Evolutionary conservation across 169 alveolate genomes (phyloP), one percentile per base, ranked within the genome.

Genomic region (Eimeria zaria): DNA sequence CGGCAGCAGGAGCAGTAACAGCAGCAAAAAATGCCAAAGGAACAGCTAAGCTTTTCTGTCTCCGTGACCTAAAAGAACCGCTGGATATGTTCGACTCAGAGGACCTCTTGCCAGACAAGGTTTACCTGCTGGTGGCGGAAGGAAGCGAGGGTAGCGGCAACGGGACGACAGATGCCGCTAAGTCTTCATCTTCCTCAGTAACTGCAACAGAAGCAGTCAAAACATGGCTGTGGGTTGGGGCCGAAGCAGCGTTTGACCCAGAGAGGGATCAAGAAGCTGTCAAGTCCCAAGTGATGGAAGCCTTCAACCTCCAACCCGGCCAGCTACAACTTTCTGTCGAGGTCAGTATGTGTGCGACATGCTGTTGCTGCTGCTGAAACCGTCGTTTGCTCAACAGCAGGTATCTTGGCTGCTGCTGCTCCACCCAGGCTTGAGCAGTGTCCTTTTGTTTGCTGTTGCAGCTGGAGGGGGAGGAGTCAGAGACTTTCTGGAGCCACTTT

Each of bases 401-500:
- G 58, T 36, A 36, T 16, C 24, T 0, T 58, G 33, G 46, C 62
- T 85, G 93, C 62, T 85, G 93, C 81, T 2, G 81, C 80, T 36
- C 80, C 80, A 55, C 18, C 81, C 41, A 46, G 22, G 44, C 9
- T 24, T 20, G 33, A 20, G 30, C 81, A 85, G 60, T 30, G 55
- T 36, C 8, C 60, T 62, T 1, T 12, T n/a, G 48, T 58, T 20
- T 39, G 81, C 81, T 18, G 80, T 44, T 60, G 93, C 93, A 85
- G 93, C 93, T 36, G 46, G 93, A 85, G 64, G 93, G 93, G 51
- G 81, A 85, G 67, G 93, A 85, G 64, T 85, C 93, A 22, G 93
- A 85, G 80, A 58, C 81, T 39, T 85, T 85, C 69, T 85, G 93
- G 93, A 85, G 93, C 60, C 44, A 85, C 48, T 85, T 85, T 46